These are phyloP conservation scores for Aspergillus thermomutatus DNA, from an alignment of 2,329 filamentous ascomycete species.

Conservation along the genomic window DNA sequence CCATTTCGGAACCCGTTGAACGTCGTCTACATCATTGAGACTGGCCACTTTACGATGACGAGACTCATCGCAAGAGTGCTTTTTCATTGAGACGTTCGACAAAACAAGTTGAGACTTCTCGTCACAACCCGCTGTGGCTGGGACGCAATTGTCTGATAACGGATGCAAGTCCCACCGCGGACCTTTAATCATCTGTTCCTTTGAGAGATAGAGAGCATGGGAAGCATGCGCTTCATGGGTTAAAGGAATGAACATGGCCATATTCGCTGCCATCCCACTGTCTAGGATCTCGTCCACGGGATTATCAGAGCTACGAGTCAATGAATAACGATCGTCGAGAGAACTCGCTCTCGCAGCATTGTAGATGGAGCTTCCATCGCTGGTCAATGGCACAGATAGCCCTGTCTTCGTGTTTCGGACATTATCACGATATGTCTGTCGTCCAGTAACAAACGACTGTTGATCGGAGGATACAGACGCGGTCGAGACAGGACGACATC, in stretches of 20 bases:
- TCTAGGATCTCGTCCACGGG: constrained; percentile 17
- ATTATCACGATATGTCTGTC: not conserved
- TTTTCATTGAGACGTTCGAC: not conserved
- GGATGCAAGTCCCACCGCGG: constrained; percentile 20
- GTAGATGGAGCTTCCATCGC: constrained; percentile 37
- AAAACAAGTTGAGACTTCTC: not conserved
- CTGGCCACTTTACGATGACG: constrained; percentile 23
- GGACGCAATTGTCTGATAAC: not conserved
- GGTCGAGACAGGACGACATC: not conserved
- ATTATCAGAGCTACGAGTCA: constrained; percentile 4
- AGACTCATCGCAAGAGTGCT: not conserved
- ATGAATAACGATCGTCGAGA: constrained; percentile 17
- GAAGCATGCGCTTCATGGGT: constrained; percentile 3
- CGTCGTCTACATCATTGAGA: constrained; percentile 22
- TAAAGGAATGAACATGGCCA: constrained; percentile 28
- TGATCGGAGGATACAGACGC: not conserved
- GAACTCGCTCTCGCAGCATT: constrained; percentile 34
- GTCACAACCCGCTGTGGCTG: not conserved
- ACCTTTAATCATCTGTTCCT: constrained; percentile 4
- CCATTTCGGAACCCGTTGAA: constrained; percentile 20
- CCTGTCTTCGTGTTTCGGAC: not conserved
- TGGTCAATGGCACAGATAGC: constrained; percentile 28
- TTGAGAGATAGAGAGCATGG: not conserved
- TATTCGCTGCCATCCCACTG: constrained; percentile 22
- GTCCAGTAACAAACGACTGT: not conserved